These are phyloP conservation scores for Somion occarium DNA, from an alignment of 1,284 basidiomycete genomes.

Conservation along the genomic window DNA sequence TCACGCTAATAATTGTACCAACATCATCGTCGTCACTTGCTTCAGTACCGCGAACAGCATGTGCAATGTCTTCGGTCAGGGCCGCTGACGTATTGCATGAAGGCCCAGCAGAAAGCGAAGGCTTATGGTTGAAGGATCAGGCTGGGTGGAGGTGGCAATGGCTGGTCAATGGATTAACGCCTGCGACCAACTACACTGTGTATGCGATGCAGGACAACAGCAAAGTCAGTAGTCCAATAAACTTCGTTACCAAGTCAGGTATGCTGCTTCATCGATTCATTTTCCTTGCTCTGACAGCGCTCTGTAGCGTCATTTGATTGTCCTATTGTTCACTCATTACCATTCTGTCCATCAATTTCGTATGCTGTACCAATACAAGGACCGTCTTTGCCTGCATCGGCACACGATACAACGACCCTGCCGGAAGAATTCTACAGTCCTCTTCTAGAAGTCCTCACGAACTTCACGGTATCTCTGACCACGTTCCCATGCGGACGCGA, in stretches of 20 bases:
- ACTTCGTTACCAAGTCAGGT: slow-evolving; percentile 69
- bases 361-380: slow-evolving; percentile 67
- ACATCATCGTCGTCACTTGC: slow-evolving; percentile 36
- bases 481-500: slow-evolving; percentile 80
- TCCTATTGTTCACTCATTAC: slow-evolving; percentile 64
- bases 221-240: slow-evolving; percentile 57
- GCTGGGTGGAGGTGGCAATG: slow-evolving; percentile 66
- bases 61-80: slow-evolving; percentile 38
- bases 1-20: slow-evolving; percentile 50
- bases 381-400: slow-evolving; percentile 34
- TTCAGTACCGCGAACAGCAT: slow-evolving; percentile 54
- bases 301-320: slow-evolving; percentile 63
- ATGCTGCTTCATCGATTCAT: slow-evolving; percentile 19
- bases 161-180: slow-evolving; percentile 51
- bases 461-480: slow-evolving; percentile 69
- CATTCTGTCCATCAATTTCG: slow-evolving; percentile 68
- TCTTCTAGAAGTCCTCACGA: slow-evolving; percentile 57
- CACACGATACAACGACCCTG: slow-evolving; percentile 50
- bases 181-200: slow-evolving; percentile 69
- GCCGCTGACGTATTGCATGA: slow-evolving; percentile 12
- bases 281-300: background rate
- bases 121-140: slow-evolving; percentile 49
- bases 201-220: slow-evolving; percentile 51
- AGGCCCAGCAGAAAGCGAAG: slow-evolving; percentile 26
- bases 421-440: slow-evolving; percentile 44